Percentiles rank a stretch among this genome's conserved stretches.
These are phyloP conservation scores for Wickerhamiella occidentalis DNA, from an alignment of 805 yeast species.

Conservation along the genomic window DNA sequence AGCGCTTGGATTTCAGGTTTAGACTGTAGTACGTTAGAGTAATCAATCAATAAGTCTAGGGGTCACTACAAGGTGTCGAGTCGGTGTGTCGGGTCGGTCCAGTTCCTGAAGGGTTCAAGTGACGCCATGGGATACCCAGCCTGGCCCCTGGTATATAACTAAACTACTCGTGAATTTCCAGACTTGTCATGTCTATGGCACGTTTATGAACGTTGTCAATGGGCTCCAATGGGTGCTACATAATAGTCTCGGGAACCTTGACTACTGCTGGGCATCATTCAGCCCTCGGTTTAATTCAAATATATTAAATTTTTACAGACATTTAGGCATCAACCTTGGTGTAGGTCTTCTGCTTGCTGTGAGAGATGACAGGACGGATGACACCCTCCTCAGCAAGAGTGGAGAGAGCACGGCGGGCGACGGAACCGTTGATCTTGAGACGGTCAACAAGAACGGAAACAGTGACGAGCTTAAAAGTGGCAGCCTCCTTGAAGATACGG, in stretches of 20 bases:
- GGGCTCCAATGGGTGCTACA: too few relatives aligned
- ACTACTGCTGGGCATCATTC: too few relatives aligned
- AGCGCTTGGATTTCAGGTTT: conserved; percentile 43
- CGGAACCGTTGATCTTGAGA: conserved; percentile 97
- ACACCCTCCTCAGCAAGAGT: conserved; percentile 92
- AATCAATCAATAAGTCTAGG: too few relatives aligned
- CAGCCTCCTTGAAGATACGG: conserved; percentile 98
- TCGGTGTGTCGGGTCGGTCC: too few relatives aligned
- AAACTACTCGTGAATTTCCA: too few relatives aligned
- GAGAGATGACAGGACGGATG: conserved; percentile 86
- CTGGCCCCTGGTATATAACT: too few relatives aligned
- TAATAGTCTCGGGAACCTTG: too few relatives aligned
- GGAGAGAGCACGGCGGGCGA: conserved; percentile 95
- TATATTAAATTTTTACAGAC: conserved; percentile 7
- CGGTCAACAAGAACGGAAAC: conserved; percentile 98
- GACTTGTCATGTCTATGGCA: too few relatives aligned
- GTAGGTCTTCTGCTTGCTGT: conserved; percentile 96
- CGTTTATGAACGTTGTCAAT: too few relatives aligned
- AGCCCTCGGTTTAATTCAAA: not conserved
- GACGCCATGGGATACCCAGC: too few relatives aligned
- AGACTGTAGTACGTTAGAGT: not conserved
- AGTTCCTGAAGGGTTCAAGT: too few relatives aligned
- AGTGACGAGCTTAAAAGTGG: conserved; percentile 96
- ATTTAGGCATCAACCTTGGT: conserved; percentile 29
- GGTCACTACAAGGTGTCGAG: too few relatives aligned